A percentile compares a stretch with the other conserved stretches of the same genome.
Conservation (phyloP, 805 yeast genomes). For the Yarrowia sp. region DNA sequence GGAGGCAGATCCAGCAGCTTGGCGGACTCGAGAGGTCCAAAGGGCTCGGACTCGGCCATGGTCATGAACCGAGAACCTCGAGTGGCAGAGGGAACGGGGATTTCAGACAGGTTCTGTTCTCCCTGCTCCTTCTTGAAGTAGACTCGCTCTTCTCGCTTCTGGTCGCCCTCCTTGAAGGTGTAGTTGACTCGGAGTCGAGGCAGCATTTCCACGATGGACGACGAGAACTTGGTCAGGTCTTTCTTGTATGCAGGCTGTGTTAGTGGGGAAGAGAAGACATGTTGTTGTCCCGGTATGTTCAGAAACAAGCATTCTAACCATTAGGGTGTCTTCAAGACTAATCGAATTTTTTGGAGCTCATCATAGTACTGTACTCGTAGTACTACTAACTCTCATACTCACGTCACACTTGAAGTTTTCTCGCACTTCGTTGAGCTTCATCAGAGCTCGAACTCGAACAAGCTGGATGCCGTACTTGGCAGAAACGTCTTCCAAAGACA, state of each 20-base stretch:
- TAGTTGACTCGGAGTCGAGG: constrained; percentile 46
- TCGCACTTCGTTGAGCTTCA: constrained; percentile 65
- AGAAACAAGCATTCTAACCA: constrained; percentile 47
- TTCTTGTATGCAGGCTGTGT: not conserved
- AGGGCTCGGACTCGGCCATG: constrained; percentile 90
- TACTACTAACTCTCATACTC: constrained; percentile 37
- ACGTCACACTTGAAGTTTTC: constrained; percentile 56
- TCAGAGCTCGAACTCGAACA: constrained; percentile 85
- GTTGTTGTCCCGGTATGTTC: not conserved
- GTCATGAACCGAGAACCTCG: constrained; percentile 78
- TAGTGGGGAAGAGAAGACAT: not conserved
- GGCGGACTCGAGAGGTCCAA: constrained; percentile 96
- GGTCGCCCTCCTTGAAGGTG: constrained; percentile 22
- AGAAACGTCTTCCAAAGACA: constrained; percentile 70
- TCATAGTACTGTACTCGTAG: not conserved
- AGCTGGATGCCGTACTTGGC: constrained; percentile 74
- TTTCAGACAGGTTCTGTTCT: constrained; percentile 69
- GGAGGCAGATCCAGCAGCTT: constrained; percentile 76
- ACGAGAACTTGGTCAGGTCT: constrained; percentile 46
- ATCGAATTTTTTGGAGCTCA: constrained; percentile 49
- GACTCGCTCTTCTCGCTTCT: constrained; percentile 31
- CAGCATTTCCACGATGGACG: constrained; percentile 71
- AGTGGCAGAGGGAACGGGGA: constrained; percentile 84
- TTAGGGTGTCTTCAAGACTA: constrained; percentile 71
- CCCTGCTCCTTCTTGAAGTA: constrained; percentile 48